Evolutionary conservation across 2,329 filamentous ascomycete species (phyloP), one percentile per base, ranked within the genome.

Genomic region (Pseudogymnoascus sp.): DNA sequence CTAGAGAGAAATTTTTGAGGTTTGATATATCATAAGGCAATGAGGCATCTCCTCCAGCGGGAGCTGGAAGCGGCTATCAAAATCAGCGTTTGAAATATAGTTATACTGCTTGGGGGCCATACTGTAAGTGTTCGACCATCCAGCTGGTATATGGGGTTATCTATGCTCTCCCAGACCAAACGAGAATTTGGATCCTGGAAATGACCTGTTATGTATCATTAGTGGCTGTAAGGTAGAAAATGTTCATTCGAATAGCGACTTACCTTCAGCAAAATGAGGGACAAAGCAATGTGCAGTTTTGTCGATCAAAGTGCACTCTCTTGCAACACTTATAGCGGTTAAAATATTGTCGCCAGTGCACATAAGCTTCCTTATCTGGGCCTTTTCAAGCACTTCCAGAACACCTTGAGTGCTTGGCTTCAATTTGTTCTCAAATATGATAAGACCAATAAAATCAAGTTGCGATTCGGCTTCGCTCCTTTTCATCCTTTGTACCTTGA

Each of bases 381-480:
- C 93, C 62, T 88, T 81, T 34, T 85, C 83, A 2, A 99, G 82
- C 76, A 98, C 93, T 64, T 89, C 83, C 25, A 99, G 85, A 36
- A 97, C 90, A 1, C 83, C 83, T 1, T 90, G 83, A 0, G 93
- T 97, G 19, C 85, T 92, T 1, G 90, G 88, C 75, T 99, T 99
- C 66, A 99, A 79, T 77, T 99, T 99, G 78, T 99, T 99, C 77
- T 99, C 95, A 71, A 99, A 99, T 63, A 99, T 89, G 73, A 99
- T 98, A 77, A 99, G 99, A 4, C 95, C 95, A 37, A 93, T 83
- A 72, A 99, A 98, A 54, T 93, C 86, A 10, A 99, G 83, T 34
- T 87, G 82, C 2, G 85, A 89, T 75, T 99, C 95, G 7, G 90
- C 93, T 62, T 97, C 90, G 41, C 87, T 79, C 31, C 95, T 88